Conservation (phyloP, 306 rosid genomes). For the Macrotyloma uniflorum region DNA sequence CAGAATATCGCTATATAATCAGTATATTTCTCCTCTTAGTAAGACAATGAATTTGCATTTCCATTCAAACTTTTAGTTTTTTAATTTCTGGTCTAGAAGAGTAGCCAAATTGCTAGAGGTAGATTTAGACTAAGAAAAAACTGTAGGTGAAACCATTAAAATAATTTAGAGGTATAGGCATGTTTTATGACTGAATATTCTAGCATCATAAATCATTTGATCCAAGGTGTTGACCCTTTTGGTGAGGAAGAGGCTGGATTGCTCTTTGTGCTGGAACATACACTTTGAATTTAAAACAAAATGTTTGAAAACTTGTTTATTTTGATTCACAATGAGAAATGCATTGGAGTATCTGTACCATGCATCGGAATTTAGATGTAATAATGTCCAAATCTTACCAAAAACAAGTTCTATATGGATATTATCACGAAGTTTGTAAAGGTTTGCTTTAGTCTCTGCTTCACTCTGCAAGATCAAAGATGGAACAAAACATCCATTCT, state of each 20-base stretch:
- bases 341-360: background rate
- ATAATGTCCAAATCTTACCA: background rate
- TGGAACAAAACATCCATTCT: background rate
- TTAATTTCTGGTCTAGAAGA: background rate
- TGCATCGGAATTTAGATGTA: background rate
- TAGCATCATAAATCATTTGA: background rate
- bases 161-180: background rate
- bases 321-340: background rate
- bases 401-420: background rate
- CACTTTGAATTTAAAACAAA: background rate
- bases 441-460: background rate
- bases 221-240: background rate
- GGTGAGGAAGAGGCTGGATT: background rate
- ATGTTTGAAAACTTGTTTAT: background rate
- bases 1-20: slow-evolving; percentile 3
- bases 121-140: background rate
- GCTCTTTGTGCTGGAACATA: background rate
- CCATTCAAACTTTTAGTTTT: background rate
- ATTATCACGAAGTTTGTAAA: background rate
- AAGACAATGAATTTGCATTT: background rate
- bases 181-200: background rate
- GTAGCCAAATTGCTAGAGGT: background rate
- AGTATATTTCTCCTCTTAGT: slow-evolving; percentile 2
- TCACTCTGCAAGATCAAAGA: background rate
- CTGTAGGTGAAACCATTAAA: background rate